Evolutionary conservation across 192 early-diverging fungal genomes (phyloP), one percentile per base, ranked within the genome.

Genomic region (Piromyces finnis): DNA sequence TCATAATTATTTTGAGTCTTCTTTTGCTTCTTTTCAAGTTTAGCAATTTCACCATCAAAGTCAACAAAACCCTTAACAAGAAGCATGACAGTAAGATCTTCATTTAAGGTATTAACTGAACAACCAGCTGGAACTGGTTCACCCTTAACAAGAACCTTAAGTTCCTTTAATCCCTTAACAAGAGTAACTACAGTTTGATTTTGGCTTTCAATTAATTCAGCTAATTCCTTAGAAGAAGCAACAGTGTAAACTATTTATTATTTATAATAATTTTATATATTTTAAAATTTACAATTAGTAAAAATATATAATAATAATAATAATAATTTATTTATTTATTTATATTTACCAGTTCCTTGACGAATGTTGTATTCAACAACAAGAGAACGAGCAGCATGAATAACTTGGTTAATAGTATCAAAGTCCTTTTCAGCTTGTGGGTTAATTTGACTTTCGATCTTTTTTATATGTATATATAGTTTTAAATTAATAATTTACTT

Each of bases 21-120:
- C 78, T 84, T 86, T 39, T 92, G 80, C 85, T 95, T 94, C 82
- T 89, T 88, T 80, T 94, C 88, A 78, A 96, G 85, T 84, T 96
- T 95, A 78, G 83, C 82, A 77, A 97, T 87, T 85, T 97, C 96
- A 59, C 90, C 89, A 81, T 92, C 93, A 82, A 97, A 90, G 82
- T 96, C 91, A 30, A 96, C 92, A 80, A 85, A 84, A 22, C 92
- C 93, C 83, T 82, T 82, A 29, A 96, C 93, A 83, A 97, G 88
- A 78, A 97, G 82, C 80, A 90, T 88, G 26, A 95, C 91, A 81
- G 86, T 88, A 41, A 88, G 86, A 35, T 94, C 93, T 29, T 94
- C 93, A 77, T 85, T 89, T 68, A 95, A 82, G 18, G 91, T 89
- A 37, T 85, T 78, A 27, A 94, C 87, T 16, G 94, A 93, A 68